A percentile compares a stretch with the other conserved stretches of the same genome.
Conservation (phyloP, 1,284 basidiomycete species). For the Trichosporon coremiiforme region DNA sequence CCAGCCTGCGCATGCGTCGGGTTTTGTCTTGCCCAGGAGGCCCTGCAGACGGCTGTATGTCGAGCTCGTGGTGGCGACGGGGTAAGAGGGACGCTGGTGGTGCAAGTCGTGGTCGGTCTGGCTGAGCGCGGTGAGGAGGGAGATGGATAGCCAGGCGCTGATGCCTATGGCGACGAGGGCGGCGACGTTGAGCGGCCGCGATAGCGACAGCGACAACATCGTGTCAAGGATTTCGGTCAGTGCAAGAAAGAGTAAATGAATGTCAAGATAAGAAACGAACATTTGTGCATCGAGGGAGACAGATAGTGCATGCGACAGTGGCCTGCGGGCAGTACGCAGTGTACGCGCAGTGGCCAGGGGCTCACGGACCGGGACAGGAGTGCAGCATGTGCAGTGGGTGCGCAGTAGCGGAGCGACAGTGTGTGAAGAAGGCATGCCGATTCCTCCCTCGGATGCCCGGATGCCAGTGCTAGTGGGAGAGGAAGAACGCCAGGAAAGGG, state of each 20-base stretch:
- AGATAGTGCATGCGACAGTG: neutral
- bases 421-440: too few species aligned
- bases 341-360: too few species aligned
- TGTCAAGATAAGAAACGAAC: neutral
- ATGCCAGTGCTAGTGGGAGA: too few species aligned
- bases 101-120: neutral
- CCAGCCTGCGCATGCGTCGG: slow-evolving; percentile 31
- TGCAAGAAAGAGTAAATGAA: neutral
- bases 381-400: too few species aligned
- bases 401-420: too few species aligned
- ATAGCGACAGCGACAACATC: neutral
- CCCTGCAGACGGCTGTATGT: neutral
- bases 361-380: too few species aligned
- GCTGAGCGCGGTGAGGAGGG: neutral
- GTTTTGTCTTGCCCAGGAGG: neutral
- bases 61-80: too few species aligned
- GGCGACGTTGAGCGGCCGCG: neutral
- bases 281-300: neutral
- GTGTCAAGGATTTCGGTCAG: neutral
- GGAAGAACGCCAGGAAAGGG: too few species aligned
- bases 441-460: too few species aligned
- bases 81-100: neutral
- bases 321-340: neutral
- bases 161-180: neutral
- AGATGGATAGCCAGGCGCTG: neutral